phyloP scores from a whole-genome alignment of 2,329 filamentous ascomycete genomes.

The Chalaropsis thielavioides region DNA sequence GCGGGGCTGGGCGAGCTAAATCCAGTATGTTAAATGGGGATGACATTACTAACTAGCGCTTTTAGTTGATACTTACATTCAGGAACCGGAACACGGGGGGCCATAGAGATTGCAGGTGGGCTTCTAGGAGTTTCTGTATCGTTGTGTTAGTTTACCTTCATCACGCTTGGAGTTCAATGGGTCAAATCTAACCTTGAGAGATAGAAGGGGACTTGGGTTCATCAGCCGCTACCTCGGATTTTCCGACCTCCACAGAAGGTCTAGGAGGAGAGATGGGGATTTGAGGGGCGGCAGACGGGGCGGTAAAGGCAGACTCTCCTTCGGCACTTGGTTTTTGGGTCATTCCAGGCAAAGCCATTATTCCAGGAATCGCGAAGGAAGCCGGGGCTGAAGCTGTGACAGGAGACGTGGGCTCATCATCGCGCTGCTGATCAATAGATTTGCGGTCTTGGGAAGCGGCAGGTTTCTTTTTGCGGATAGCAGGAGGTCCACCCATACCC shows the following conservation, averaged over 20 bases:
- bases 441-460: slow-evolving; percentile 26
- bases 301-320: slow-evolving; percentile 22
- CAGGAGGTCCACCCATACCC: slow-evolving; percentile 37
- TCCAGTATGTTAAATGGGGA: slow-evolving; percentile 3
- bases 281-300: slow-evolving; percentile 27
- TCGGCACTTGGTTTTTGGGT: slow-evolving; percentile 24
- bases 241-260: neutral
- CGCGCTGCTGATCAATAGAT: slow-evolving; percentile 30
- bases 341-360: slow-evolving; percentile 61
- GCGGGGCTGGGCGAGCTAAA: slow-evolving; percentile 48
- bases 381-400: slow-evolving; percentile 22
- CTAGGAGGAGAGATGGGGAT: slow-evolving; percentile 6
- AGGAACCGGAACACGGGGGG: slow-evolving; percentile 42
- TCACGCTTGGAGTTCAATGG: neutral
- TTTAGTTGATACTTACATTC: slow-evolving; percentile 38
- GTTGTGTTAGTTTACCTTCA: neutral
- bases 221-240: slow-evolving; percentile 19
- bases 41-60: neutral
- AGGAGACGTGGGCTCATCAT: slow-evolving; percentile 32
- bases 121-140: slow-evolving; percentile 32
- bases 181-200: slow-evolving; percentile 5
- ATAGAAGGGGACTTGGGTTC: slow-evolving; percentile 18
- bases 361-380: slow-evolving; percentile 39
- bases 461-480: slow-evolving; percentile 43
- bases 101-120: slow-evolving; percentile 40